Base-by-base conservation (phyloP, 345 rosid genomes). In the Salix koriyanagi region DNA sequence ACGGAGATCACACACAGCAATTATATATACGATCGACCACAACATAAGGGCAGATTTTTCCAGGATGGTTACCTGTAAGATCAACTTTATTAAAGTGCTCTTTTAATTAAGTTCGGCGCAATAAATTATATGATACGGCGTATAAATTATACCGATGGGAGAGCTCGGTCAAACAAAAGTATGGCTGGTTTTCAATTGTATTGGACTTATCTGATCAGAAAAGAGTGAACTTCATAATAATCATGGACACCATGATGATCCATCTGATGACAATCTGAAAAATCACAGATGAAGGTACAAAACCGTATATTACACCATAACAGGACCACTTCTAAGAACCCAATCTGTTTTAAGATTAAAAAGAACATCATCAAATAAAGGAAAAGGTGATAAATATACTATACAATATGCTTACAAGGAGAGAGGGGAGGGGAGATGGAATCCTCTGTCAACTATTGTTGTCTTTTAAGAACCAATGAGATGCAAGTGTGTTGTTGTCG, bases 401-500 rank as follows among this genome's bases (percentile, higher is more conserved):
- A 37, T 44, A 39, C 7, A 71, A 66, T 54, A 58, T 34, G 36
- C 64, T 58, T 58, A 58, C 64, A 23, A 10, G 25, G 64, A 7
- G 52, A 7, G 32, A 19, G 13, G 19, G 36, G 19, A 10, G 7
- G n/a, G 21, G 32, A 32, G 42, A 79, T 71, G 73, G 85, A 84
- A 72, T 84, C 83, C 81, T 72, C 77, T 76, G 80, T 19, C 79
- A 65, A 77, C 3, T 2, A 28, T 58, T 68, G 70, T 74, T 65
- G 79, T 80, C 84, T 82, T 77, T 73, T 65, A 67, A 81, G 65
- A 75, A 58, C 79, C 84, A 77, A 84, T 77, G 18, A 75, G 73
- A 79, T 50, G 75, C 44, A 54, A 77, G 73, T 14, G 73, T n/a
- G 11, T 12, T 60, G 84, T 64, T 74, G 41, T 42, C n/a, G 39